phyloP scores from a whole-genome alignment of 176 grass and related monocot species.

The Zoysia japonica region DNA sequence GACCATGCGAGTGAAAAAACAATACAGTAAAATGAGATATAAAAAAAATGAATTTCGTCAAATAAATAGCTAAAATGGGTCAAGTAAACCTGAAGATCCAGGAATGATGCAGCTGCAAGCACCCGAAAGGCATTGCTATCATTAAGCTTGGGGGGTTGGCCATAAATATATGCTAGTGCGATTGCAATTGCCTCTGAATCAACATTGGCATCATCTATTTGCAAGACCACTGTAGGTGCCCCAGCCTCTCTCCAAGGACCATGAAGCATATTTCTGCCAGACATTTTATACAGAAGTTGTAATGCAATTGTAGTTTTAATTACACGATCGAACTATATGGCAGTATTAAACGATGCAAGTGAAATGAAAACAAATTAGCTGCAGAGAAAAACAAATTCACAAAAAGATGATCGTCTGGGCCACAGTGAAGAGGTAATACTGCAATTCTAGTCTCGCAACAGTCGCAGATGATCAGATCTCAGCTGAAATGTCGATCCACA shows the following conservation, averaged over 20 bases:
- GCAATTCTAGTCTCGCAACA: neutral
- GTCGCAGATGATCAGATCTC: slow-evolving; percentile 7
- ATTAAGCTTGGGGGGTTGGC: slow-evolving; percentile 83
- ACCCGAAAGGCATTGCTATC: slow-evolving; percentile 89
- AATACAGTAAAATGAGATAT: neutral
- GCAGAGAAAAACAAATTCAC: neutral
- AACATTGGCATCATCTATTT: slow-evolving; percentile 89
- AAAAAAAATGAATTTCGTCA: neutral
- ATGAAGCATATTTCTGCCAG: slow-evolving; percentile 91
- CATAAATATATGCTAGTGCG: slow-evolving; percentile 83
- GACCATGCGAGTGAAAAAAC: slow-evolving; percentile 26
- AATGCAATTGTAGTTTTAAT: slow-evolving; percentile 13
- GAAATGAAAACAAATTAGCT: slow-evolving; percentile 2
- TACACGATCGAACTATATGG: slow-evolving; percentile 3
- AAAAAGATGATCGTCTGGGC: neutral
- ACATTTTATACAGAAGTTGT: slow-evolving; percentile 26
- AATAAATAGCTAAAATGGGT: slow-evolving; percentile 15
- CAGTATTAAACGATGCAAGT: neutral
- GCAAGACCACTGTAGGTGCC: slow-evolving; percentile 73
- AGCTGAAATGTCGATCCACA: neutral
- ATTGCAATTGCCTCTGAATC: slow-evolving; percentile 90
- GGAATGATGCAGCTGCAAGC: slow-evolving; percentile 91
- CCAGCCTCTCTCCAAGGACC: slow-evolving; percentile 97
- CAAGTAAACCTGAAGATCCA: slow-evolving; percentile 86
- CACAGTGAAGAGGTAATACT: neutral